Conservation (phyloP, 495 filamentous ascomycete species). For the Podospora conica region DNA sequence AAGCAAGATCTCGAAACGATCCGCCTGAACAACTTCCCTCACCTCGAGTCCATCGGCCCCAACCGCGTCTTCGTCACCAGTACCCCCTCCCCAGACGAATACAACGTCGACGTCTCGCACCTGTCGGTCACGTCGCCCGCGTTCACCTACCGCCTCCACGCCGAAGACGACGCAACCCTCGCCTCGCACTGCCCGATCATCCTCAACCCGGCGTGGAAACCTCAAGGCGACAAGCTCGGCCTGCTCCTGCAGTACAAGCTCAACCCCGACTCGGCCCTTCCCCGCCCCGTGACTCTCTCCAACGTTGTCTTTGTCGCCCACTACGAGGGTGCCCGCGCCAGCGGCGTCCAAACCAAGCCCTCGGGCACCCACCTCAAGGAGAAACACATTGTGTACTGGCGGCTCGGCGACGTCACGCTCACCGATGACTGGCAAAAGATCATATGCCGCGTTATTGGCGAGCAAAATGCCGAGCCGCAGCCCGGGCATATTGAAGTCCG, state of each 20-base stretch:
- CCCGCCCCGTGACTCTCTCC: constrained; percentile 55
- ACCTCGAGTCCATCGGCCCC: constrained; percentile 90
- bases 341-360: constrained; percentile 66
- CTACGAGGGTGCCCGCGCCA: constrained; percentile 62
- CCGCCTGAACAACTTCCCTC: constrained; percentile 81
- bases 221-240: constrained; percentile 73
- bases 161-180: constrained; percentile 61
- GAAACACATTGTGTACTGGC: constrained; percentile 82
- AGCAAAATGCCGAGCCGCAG: constrained; percentile 67
- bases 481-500: constrained; percentile 72
- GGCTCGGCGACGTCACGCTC: constrained; percentile 71
- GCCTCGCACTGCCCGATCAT: constrained; percentile 59
- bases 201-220: constrained; percentile 75
- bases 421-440: constrained; percentile 59
- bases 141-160: constrained; percentile 92
- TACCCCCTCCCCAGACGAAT: constrained; percentile 66
- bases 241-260: constrained; percentile 78
- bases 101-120: constrained; percentile 63
- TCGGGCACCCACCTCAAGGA: constrained; percentile 78
- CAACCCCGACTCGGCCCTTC: constrained; percentile 61
- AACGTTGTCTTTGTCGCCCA: constrained; percentile 78
- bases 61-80: constrained; percentile 84
- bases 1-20: constrained; percentile 55
- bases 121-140: constrained; percentile 71
- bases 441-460: constrained; percentile 67